Conservation (phyloP, 108 stramenopile species). For the Chaetoceros tenuissimus region DNA sequence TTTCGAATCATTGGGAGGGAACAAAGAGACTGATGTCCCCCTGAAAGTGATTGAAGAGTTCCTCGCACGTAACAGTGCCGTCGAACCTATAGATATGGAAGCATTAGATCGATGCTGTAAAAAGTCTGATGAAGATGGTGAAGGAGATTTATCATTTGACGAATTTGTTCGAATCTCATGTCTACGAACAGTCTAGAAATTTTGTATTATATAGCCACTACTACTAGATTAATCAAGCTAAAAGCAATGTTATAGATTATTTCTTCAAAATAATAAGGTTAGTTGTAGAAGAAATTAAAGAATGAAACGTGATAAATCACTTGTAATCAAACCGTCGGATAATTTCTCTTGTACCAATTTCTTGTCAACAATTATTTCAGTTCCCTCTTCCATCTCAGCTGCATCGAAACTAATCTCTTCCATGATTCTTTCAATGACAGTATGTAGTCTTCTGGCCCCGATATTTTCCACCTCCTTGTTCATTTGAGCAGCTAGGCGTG, state of each 20-base stretch:
- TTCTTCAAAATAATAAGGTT: no score
- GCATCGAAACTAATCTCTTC: constrained; percentile 95
- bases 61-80: constrained; percentile 3
- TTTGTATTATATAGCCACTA: background rate
- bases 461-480: constrained; percentile 99
- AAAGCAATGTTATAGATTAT: no score
- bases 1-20: constrained; percentile 6
- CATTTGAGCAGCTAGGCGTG: constrained; percentile 81
- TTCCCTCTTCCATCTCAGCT: constrained; percentile 77
- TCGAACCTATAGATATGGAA: constrained; percentile 10
- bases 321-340: constrained; percentile 61
- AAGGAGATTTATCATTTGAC: constrained; percentile 16
- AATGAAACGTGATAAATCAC: constrained; percentile 92
- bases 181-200: background rate
- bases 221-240: no score
- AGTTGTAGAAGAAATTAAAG: no score
- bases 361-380: constrained; percentile 64
- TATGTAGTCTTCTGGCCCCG: constrained; percentile 95
- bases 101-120: constrained; percentile 5
- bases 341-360: constrained; percentile 78
- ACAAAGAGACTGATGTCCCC: constrained; percentile 6
- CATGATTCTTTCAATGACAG: constrained; percentile 96
- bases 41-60: constrained; percentile 19
- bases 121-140: constrained; percentile 13
- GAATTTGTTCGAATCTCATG: constrained; percentile 12